Conservation (phyloP, 2,329 filamentous ascomycete genomes). For the Lachnellula arida region DNA sequence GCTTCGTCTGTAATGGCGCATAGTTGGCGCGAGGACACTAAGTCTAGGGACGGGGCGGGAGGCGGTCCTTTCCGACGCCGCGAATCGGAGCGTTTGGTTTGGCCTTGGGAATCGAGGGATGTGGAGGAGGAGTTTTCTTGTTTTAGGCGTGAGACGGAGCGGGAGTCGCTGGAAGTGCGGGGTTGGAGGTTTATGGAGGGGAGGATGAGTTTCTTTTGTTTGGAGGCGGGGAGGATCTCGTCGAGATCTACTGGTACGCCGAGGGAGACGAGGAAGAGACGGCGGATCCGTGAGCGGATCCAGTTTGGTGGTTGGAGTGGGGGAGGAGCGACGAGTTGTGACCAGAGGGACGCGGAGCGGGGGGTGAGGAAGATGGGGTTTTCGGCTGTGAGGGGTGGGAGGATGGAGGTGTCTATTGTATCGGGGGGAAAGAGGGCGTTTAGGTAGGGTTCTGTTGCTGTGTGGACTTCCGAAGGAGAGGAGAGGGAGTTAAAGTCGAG, state of each 20-base stretch:
- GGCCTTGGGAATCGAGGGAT: slow-evolving; percentile 55
- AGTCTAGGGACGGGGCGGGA: slow-evolving; percentile 70
- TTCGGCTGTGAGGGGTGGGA: slow-evolving; percentile 39
- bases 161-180: slow-evolving; percentile 51
- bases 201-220: slow-evolving; percentile 95
- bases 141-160: slow-evolving; percentile 27
- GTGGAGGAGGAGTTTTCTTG: slow-evolving; percentile 49
- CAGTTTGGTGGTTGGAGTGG: slow-evolving; percentile 94
- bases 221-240: slow-evolving; percentile 93
- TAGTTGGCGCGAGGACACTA: slow-evolving; percentile 70
- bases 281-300: slow-evolving; percentile 92
- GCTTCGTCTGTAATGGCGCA: slow-evolving; percentile 84
- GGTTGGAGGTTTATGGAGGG: slow-evolving; percentile 62
- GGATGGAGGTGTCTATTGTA: slow-evolving; percentile 46
- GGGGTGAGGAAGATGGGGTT: slow-evolving; percentile 75
- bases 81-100: slow-evolving; percentile 39
- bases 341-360: slow-evolving; percentile 87
- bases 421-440: slow-evolving; percentile 60
- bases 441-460: slow-evolving; percentile 61
- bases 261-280: slow-evolving; percentile 90
- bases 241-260: slow-evolving; percentile 95
- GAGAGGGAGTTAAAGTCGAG: slow-evolving; percentile 62
- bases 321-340: slow-evolving; percentile 89
- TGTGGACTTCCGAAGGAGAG: slow-evolving; percentile 53
- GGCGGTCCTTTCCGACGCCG: slow-evolving; percentile 52